Percentiles rank a stretch among this genome's conserved stretches.
Conservation (phyloP, 371 early-diverging fungal genomes). For the Circinella minor region DNA sequence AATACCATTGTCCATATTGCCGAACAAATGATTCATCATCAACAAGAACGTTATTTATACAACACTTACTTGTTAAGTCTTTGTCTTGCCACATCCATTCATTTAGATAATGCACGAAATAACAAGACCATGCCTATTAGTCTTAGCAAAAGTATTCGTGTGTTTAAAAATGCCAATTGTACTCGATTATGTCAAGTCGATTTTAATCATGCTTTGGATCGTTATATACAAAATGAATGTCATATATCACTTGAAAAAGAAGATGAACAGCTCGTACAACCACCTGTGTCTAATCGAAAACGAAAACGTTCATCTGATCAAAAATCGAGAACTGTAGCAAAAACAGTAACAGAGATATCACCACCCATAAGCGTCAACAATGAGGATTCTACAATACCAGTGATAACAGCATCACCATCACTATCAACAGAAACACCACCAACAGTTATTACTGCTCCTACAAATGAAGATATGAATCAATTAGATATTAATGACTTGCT, state of each 20-base stretch:
- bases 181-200: neutral
- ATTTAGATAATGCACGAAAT: constrained; percentile 1
- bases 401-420: neutral
- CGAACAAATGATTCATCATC: constrained; percentile 5
- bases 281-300: neutral
- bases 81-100: neutral
- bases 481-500: neutral
- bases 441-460: too few species aligned
- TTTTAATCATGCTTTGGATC: neutral
- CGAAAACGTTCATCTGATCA: neutral
- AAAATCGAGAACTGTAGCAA: too few species aligned
- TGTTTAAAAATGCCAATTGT: constrained; percentile 6
- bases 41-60: neutral
- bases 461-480: too few species aligned
- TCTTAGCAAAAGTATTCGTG: constrained; percentile 5
- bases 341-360: too few species aligned
- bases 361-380: too few species aligned
- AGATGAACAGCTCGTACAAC: neutral
- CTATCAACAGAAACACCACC: neutral
- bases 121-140: neutral
- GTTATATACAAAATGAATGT: neutral
- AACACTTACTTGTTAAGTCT: constrained; percentile 3
- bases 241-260: neutral
- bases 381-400: too few species aligned
- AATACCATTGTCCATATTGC: constrained; percentile 8